phyloP scores from a whole-genome alignment of 2,329 filamentous ascomycete genomes.

The Exophiala xenobiotica region DNA sequence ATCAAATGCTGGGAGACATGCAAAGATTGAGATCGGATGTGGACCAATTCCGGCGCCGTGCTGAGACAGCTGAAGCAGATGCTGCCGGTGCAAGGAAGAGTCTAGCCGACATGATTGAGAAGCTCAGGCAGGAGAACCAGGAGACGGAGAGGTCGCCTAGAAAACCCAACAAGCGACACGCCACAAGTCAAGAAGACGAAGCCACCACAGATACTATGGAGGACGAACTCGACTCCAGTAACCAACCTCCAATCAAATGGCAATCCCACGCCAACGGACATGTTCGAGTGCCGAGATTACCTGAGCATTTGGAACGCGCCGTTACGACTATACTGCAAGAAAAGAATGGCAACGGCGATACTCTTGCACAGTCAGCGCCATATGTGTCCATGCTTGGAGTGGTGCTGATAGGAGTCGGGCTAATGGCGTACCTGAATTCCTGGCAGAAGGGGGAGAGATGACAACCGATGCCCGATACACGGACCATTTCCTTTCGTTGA shows the following conservation, averaged over 20 bases:
- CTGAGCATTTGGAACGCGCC: slow-evolving; percentile 36
- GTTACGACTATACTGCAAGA: slow-evolving; percentile 45
- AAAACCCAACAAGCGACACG: neutral
- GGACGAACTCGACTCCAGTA: neutral
- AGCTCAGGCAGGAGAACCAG: slow-evolving; percentile 64
- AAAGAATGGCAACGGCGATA: slow-evolving; percentile 37
- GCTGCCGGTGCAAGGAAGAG: slow-evolving; percentile 69
- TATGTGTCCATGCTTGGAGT: slow-evolving; percentile 82
- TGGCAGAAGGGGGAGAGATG: slow-evolving; percentile 64
- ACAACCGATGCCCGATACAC: slow-evolving; percentile 8
- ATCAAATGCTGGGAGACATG: slow-evolving; percentile 76
- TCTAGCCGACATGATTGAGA: slow-evolving; percentile 82
- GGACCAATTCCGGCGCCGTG: slow-evolving; percentile 71
- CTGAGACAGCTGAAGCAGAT: slow-evolving; percentile 78
- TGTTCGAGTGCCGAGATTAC: slow-evolving; percentile 50
- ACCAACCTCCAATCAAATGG: slow-evolving; percentile 16
- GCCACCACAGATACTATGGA: neutral
- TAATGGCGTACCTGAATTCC: slow-evolving; percentile 84
- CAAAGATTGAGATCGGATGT: slow-evolving; percentile 76
- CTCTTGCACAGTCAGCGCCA: slow-evolving; percentile 60
- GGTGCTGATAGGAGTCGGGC: slow-evolving; percentile 73
- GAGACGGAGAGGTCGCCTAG: slow-evolving; percentile 9
- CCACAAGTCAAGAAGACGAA: neutral
- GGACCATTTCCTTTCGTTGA: slow-evolving; percentile 18
- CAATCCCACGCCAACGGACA: slow-evolving; percentile 39